Conservation (phyloP, 495 filamentous ascomycete genomes). For the Daldinia vernicosa region DNA sequence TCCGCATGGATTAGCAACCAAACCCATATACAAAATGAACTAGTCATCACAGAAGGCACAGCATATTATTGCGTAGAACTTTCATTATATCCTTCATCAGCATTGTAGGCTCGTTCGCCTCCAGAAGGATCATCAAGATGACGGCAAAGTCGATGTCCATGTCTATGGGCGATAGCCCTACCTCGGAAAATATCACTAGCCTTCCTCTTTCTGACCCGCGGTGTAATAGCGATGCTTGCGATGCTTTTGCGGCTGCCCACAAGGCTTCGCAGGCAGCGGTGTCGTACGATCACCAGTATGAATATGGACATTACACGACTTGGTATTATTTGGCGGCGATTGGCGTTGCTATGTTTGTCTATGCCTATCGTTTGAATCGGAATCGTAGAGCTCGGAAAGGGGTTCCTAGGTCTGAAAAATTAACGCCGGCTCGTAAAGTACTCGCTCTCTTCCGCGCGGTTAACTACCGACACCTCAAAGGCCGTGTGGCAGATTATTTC, state of each 20-base stretch:
- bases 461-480: constrained; percentile 46
- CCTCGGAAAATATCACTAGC: constrained; percentile 36
- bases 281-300: constrained; percentile 44
- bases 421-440: constrained; percentile 25
- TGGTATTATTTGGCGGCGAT: constrained; percentile 49
- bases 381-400: constrained; percentile 17
- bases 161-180: constrained; percentile 26
- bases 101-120: not conserved
- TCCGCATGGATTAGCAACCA: constrained; percentile 12
- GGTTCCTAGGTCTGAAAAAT: not conserved
- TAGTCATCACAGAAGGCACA: not conserved
- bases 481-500: constrained; percentile 36
- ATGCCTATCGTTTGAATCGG: constrained; percentile 26
- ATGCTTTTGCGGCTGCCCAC: constrained; percentile 47
- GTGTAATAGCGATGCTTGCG: constrained; percentile 48
- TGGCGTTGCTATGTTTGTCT: constrained; percentile 43
- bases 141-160: constrained; percentile 13
- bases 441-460: constrained; percentile 38
- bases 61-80: not conserved
- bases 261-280: constrained; percentile 46
- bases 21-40: constrained; percentile 22
- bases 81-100: not conserved
- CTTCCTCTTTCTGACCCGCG: constrained; percentile 50
- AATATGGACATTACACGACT: constrained; percentile 49
- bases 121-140: not conserved